Evolutionary conservation across 2,329 filamentous ascomycete species (phyloP), one percentile per base, ranked within the genome.

Genomic region (Penicillium sp.): DNA sequence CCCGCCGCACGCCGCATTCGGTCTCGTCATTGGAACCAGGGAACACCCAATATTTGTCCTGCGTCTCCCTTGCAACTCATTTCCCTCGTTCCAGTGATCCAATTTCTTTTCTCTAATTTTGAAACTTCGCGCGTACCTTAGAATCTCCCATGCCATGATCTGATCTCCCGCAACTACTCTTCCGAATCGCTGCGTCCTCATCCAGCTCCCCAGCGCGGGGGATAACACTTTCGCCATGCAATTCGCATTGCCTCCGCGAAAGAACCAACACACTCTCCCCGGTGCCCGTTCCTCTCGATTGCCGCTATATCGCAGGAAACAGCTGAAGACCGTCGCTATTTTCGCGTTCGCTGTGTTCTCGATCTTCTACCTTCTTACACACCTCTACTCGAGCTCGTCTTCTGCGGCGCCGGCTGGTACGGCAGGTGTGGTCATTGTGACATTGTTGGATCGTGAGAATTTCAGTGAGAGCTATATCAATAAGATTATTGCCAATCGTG

Each of bases 161-260:
- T 37, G 10, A 31, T 25, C 29, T 50, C 33, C 6, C 23, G 19
- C 19, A 27, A 42, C 39, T 42, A 25, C 26, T 19, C 33, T 23
- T 23, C 23, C 23, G 21, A 52, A 52, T 23, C 48, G 25, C 31
- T 52, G 37, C 49, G 21, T 43, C 33, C n/a, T 43, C 37, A 44
- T 42, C 10, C 26, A 27, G 33, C 59, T 60, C 52, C 43, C 50
- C 37, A 55, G 55, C 54, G 63, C 64, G 63, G 68, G 66, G 64
- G 62, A 42, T 44, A 42, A 44, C 16, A 49, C 44, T 25, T 19
- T 44, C 42, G 31, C 39, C 27, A 95, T 96, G 92, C 93, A 96
- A 75, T 92, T 93, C 81, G 92, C 93, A 62, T 88, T 96, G 68
- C 92, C 92, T 54, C 86, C 91, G 69, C 89, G 92, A 75, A 96